Percentiles rank a stretch among this genome's conserved stretches.
phyloP scores from a whole-genome alignment of 768 basidiomycete genomes.

The Leccinum sublutescens region DNA sequence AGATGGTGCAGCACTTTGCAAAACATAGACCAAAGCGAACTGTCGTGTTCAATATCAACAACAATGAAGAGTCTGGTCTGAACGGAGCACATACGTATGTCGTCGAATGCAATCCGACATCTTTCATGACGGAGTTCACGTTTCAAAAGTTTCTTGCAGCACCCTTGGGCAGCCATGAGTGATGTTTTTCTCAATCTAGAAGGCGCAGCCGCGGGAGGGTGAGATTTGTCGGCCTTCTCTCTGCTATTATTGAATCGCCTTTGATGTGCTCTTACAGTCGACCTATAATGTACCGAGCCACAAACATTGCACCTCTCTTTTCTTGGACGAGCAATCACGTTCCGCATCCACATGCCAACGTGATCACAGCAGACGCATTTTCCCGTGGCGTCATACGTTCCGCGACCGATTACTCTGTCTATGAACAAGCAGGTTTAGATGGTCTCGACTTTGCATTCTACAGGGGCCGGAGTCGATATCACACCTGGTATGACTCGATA shows the following conservation, averaged over 20 bases:
- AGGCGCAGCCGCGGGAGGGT: too few species aligned
- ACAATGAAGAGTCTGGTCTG: conserved; percentile 78
- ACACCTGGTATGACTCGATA: conserved; percentile 71
- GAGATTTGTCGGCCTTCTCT: background rate
- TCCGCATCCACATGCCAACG: conserved; percentile 70
- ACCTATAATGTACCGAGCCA: conserved; percentile 73
- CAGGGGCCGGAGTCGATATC: conserved; percentile 68
- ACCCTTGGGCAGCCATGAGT: too few species aligned
- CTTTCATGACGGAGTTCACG: too few species aligned
- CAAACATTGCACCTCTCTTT: conserved; percentile 54
- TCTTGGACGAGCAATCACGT: conserved; percentile 48
- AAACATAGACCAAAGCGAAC: conserved; percentile 53
- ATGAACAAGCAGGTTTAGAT: conserved; percentile 52
- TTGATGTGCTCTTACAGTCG: conserved; percentile 43
- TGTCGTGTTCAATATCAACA: conserved; percentile 82
- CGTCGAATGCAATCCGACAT: background rate
- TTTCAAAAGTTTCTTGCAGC: too few species aligned
- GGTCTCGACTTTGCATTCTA: conserved; percentile 84
- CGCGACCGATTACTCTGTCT: conserved; percentile 73
- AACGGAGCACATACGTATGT: conserved; percentile 66
- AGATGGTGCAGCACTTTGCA: conserved; percentile 58
- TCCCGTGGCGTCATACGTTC: conserved; percentile 62
- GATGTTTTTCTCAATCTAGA: too few species aligned
- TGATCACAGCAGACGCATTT: conserved; percentile 69
- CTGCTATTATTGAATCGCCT: background rate